Conservation (phyloP, 2,329 filamentous ascomycete species). For the Plenodomus biglobosus region DNA sequence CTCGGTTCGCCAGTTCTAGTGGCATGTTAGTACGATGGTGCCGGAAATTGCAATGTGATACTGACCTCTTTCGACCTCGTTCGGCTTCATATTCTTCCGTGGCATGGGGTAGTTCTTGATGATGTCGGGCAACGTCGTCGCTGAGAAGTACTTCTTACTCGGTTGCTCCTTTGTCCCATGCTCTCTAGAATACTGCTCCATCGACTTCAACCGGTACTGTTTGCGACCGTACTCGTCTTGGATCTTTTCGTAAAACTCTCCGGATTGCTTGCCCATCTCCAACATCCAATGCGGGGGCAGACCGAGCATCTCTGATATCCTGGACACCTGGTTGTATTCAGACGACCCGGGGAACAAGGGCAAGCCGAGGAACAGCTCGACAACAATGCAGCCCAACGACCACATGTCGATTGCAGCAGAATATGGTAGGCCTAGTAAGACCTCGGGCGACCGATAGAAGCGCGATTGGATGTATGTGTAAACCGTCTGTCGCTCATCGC, state of each 20-base stretch:
- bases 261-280: constrained; percentile 96
- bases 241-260: constrained; percentile 93
- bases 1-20: constrained; percentile 97
- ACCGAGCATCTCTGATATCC: constrained; percentile 97
- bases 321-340: constrained; percentile 96
- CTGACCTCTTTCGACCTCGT: constrained; percentile 91
- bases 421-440: constrained; percentile 91
- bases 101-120: constrained; percentile 99
- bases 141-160: constrained; percentile 99
- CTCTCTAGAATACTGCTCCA: constrained; percentile 97
- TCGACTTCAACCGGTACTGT: constrained; percentile 88
- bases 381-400: constrained; percentile 97
- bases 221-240: constrained; percentile 90
- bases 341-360: constrained; percentile 96
- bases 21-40: constrained; percentile 11
- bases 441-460: constrained; percentile 96
- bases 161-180: constrained; percentile 97
- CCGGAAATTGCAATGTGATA: constrained; percentile 1
- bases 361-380: constrained; percentile 92
- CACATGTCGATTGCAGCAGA: constrained; percentile 99
- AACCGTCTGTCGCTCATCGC: constrained; percentile 96
- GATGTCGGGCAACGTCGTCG: constrained; percentile 90
- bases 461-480: constrained; percentile 99
- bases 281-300: constrained; percentile 98
- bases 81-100: constrained; percentile 98